Percentiles rank a stretch among this genome's conserved stretches.
phyloP scores from a whole-genome alignment of 257 asterid genomes.

The Forsythia suspensa region DNA sequence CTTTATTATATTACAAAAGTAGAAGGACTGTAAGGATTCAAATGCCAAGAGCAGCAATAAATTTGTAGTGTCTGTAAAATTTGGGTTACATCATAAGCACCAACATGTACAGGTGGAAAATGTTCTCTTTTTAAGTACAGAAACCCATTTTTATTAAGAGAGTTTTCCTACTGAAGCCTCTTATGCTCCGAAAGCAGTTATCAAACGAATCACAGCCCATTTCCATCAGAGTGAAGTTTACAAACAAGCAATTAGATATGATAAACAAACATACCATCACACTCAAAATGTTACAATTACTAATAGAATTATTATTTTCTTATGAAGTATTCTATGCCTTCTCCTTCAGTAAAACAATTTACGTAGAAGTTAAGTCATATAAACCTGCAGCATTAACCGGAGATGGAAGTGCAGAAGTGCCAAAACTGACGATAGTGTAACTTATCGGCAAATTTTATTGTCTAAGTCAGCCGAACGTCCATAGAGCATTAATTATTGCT shows the following conservation, averaged over 20 bases:
- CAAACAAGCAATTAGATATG: background rate
- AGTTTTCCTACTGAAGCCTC: background rate
- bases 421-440: background rate
- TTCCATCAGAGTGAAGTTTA: background rate
- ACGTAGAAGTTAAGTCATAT: background rate
- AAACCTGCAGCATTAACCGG: slow-evolving; percentile 3
- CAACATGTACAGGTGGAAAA: background rate
- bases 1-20: background rate
- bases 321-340: slow-evolving; percentile 2
- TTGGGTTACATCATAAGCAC: background rate
- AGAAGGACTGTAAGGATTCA: background rate
- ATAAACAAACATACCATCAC: background rate
- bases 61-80: background rate
- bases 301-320: background rate
- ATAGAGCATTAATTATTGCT: background rate
- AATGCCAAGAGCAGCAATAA: slow-evolving; percentile 1
- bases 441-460: background rate
- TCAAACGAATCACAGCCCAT: slow-evolving; percentile 3
- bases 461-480: background rate
- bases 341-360: background rate
- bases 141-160: slow-evolving; percentile 13
- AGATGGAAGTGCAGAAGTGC: background rate
- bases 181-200: background rate
- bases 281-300: background rate
- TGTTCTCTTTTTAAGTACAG: slow-evolving; percentile 4